Evolutionary conservation across 2,329 filamentous ascomycete species (phyloP), one percentile per base, ranked within the genome.

Genomic region (Stagonosporopsis rhizophila): DNA sequence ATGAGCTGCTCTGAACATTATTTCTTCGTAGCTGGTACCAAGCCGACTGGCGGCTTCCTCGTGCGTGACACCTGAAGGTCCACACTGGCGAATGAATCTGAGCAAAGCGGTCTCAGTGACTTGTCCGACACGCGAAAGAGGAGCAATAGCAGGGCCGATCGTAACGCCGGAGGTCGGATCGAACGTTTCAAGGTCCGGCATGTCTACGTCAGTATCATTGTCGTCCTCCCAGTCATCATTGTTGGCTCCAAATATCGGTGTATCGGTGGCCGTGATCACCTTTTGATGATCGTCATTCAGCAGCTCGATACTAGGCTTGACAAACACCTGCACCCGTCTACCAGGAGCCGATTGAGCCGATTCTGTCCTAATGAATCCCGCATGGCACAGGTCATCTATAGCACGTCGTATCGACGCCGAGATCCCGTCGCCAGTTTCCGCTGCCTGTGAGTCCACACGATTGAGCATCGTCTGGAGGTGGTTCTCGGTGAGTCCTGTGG

Each of bases 181-280:
- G 14, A 39, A 47, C 2, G 44, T 6, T 34, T 56, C 53, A 4
- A 48, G 53, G 6, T 56, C 53, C 9, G 47, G 47, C 53, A 56
- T 56, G 5, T 42, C 42, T 2, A 40, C 32, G 15, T 52, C 49
- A 4, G 53, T 41, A 9, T 38, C 51, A n/a, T 22, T 20, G 3
- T 53, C 51, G 3, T 32, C 39, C 2, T 50, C 34, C 30, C 40
- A 45, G 3, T 20, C 35, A 4, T 25, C 44, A 19, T 46, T 25
- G 40, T 30, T 12, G 19, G 19, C 6, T 32, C 30, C 14, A 32
- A 15, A 1, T 4, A n/a, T n/a, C n/a, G n/a, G 6, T 19, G 14
- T 15, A 41, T 28, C 23, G 7, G 12, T 27, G 28, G 17, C 40
- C 25, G 4, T 6, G n/a, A 12, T 32, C n/a, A 9, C 14, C 12